phyloP scores from a whole-genome alignment of 352 stramenopile genomes.

The Phytophthora pisi region DNA sequence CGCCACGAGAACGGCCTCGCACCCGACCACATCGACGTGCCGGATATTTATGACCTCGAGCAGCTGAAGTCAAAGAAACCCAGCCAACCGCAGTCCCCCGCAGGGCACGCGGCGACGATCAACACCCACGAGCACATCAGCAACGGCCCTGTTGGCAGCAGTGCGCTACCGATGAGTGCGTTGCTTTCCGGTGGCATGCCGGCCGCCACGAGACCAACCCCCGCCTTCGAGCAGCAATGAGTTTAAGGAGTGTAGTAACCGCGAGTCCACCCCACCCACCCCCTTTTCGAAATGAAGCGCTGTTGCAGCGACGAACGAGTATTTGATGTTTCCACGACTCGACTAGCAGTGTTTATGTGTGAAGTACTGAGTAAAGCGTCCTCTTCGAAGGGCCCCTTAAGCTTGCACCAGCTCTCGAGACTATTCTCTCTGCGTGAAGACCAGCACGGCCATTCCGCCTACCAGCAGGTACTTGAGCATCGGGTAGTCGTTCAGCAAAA shows the following conservation, averaged over 20 bases:
- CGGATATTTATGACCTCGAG: slow-evolving; percentile 70
- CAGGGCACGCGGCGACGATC: not conserved
- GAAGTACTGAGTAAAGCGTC: not conserved
- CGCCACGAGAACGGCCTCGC: slow-evolving; percentile 66
- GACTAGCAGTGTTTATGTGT: too few relatives aligned
- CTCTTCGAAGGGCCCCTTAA: not conserved
- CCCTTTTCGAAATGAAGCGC: slow-evolving; percentile 34
- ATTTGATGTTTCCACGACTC: slow-evolving; percentile 15
- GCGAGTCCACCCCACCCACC: slow-evolving; percentile 6
- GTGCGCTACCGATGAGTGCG: slow-evolving; percentile 42
- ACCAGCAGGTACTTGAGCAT: slow-evolving; percentile 93
- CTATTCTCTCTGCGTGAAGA: slow-evolving; percentile 85
- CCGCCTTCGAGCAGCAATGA: slow-evolving; percentile 34
- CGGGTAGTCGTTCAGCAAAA: slow-evolving; percentile 99
- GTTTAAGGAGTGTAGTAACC: slow-evolving; percentile 26
- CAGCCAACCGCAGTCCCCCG: slow-evolving; percentile 4
- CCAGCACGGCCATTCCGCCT: slow-evolving; percentile 78
- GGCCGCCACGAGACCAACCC: slow-evolving; percentile 13
- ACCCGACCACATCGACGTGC: slow-evolving; percentile 83
- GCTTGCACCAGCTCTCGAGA: not conserved
- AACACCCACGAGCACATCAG: slow-evolving; percentile 10
- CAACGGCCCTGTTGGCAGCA: slow-evolving; percentile 27
- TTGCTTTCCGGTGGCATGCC: slow-evolving; percentile 30
- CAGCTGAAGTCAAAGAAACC: slow-evolving; percentile 23
- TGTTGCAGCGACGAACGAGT: slow-evolving; percentile 40